These are phyloP conservation scores for Mycena filopes DNA, from an alignment of 768 basidiomycete species.

Conservation along the genomic window DNA sequence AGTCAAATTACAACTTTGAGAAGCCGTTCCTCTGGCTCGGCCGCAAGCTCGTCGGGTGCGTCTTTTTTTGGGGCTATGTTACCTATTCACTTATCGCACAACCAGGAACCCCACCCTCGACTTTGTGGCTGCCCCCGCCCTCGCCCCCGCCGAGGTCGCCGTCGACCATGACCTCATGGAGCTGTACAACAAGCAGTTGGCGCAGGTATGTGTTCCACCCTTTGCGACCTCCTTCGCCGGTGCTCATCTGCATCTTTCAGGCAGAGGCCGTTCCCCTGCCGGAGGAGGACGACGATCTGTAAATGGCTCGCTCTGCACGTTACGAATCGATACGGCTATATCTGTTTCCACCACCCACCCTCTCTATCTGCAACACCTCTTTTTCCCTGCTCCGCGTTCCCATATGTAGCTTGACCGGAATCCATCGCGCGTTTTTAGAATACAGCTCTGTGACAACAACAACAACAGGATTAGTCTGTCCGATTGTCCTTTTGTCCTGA, in stretches of 20 bases:
- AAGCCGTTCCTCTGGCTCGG: conserved; percentile 99
- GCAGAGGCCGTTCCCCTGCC: conserved; percentile 95
- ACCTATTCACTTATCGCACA: conserved; percentile 3
- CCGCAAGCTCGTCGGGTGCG: conserved; percentile 95
- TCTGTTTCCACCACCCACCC: conserved; percentile 31
- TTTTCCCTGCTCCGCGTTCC: conserved; percentile 14
- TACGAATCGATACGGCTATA: conserved; percentile 19
- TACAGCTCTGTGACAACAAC: conserved; percentile 26
- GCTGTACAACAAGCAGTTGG: conserved; percentile 83
- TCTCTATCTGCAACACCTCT: conserved; percentile 31
- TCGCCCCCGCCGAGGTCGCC: conserved; percentile 92
- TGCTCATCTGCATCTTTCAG: conserved; percentile 46
- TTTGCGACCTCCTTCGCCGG: conserved; percentile 16
- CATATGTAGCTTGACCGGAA: conserved; percentile 31
- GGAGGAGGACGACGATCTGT: conserved; percentile 95
- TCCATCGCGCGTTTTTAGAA: conserved; percentile 30
- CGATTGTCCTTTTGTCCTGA: conserved; percentile 10
- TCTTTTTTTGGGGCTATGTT: conserved; percentile 26
- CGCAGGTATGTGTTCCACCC: conserved; percentile 55
- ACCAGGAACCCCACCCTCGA: conserved; percentile 86
- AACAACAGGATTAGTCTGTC: conserved; percentile 12
- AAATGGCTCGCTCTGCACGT: conserved; percentile 36
- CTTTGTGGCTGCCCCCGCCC: conserved; percentile 96
- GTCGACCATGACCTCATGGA: conserved; percentile 84
- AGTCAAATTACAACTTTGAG: conserved; percentile 99